phyloP scores from a whole-genome alignment of 2,329 filamentous ascomycete species.

The Huntiella omanensis region DNA sequence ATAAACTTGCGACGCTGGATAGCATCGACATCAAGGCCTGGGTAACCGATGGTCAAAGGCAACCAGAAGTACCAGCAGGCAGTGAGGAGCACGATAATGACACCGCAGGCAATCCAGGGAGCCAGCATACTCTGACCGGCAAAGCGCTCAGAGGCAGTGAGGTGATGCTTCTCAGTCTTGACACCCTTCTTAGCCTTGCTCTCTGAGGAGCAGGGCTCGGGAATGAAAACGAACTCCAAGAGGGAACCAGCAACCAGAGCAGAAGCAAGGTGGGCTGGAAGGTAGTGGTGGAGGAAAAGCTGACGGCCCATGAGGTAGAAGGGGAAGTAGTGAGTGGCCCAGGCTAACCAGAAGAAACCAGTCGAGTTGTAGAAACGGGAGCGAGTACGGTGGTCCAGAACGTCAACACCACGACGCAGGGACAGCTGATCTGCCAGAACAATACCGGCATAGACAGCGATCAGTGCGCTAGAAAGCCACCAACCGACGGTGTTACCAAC shows the following conservation, averaged over 20 bases:
- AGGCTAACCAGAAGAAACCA: conserved; percentile 96
- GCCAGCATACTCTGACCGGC: conserved; percentile 57
- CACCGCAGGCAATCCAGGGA: conserved; percentile 59
- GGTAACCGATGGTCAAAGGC: conserved; percentile 86
- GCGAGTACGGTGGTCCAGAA: conserved; percentile 82
- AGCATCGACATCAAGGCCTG: conserved; percentile 61
- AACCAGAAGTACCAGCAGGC: conserved; percentile 86
- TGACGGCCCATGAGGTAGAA: conserved; percentile 98
- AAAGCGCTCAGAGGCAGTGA: conserved; percentile 67
- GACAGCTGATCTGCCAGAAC: conserved; percentile 85
- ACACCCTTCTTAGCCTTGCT: conserved; percentile 20
- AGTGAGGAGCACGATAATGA: conserved; percentile 48
- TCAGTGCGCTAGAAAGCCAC: conserved; percentile 84
- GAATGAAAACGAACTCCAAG: conserved; percentile 89
- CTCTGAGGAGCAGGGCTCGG: conserved; percentile 29
- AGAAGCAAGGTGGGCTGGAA: conserved; percentile 84
- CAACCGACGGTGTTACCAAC: conserved; percentile 90
- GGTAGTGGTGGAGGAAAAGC: conserved; percentile 93
- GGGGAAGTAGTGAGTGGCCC: conserved; percentile 92
- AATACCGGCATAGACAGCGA: conserved; percentile 87
- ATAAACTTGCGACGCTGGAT: conserved; percentile 84
- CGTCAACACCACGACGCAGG: conserved; percentile 78
- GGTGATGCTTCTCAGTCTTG: conserved; percentile 35
- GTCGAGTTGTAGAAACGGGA: conserved; percentile 95
- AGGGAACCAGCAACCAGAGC: conserved; percentile 77